phyloP scores from a whole-genome alignment of 164 flowering plant species.

The Dillenia suffruticosa region DNA sequence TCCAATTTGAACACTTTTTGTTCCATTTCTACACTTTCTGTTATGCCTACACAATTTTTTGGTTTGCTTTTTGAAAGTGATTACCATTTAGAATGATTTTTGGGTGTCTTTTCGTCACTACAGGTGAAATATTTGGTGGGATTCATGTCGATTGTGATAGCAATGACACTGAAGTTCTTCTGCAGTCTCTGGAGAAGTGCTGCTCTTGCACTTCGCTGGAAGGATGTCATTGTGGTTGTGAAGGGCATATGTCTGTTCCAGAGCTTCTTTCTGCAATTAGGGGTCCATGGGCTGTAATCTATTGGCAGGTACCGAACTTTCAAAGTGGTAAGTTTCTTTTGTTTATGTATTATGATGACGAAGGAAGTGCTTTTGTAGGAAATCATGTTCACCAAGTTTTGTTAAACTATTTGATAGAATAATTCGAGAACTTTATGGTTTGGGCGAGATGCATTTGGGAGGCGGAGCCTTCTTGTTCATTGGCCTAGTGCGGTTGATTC shows the following conservation, averaged over 20 bases:
- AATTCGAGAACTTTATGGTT: constrained; percentile 84
- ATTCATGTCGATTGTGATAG: constrained; percentile 40
- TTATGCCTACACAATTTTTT: neutral
- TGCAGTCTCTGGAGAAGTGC: constrained; percentile 53
- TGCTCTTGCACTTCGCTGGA: constrained; percentile 42
- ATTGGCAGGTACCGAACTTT: constrained; percentile 80
- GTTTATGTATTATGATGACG: neutral
- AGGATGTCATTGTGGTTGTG: constrained; percentile 14
- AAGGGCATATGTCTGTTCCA: constrained; percentile 37
- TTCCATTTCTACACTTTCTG: neutral
- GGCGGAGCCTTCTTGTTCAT: constrained; percentile 96
- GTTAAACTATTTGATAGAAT: constrained; percentile 32
- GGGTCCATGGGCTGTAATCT: constrained; percentile 95
- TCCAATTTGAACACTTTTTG: neutral
- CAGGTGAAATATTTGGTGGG: constrained; percentile 96
- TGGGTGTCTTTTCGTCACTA: constrained; percentile 2
- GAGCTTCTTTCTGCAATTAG: constrained; percentile 73
- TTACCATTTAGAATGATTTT: neutral
- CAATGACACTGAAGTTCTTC: constrained; percentile 72
- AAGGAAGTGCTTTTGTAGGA: neutral
- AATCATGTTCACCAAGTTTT: neutral
- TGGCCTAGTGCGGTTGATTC: constrained; percentile 77
- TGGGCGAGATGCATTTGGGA: constrained; percentile 97
- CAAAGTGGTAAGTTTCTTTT: constrained; percentile 31
- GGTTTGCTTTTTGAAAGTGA: neutral